Percentiles rank a stretch among this genome's conserved stretches.
Evolutionary conservation across 371 early-diverging fungal species (phyloP).

Genomic region (Mortierella sp.): DNA sequence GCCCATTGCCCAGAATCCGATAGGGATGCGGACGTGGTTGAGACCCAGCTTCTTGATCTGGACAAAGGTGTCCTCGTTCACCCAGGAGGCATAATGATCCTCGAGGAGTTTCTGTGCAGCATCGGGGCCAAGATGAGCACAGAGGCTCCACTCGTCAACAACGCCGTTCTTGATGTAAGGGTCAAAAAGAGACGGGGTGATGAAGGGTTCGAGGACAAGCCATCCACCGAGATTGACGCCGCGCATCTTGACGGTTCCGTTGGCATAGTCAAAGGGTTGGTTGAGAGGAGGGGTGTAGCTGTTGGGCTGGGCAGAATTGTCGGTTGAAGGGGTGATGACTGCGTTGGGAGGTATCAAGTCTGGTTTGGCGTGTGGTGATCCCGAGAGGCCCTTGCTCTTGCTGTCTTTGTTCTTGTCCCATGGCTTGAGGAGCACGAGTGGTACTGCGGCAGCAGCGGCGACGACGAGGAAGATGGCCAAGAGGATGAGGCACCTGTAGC

Average conservation of each 20-base stretch:
- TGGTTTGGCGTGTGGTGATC: not conserved
- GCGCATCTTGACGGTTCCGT: constrained; percentile 57
- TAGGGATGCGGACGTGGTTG: constrained; percentile 67
- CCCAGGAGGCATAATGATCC: constrained; percentile 63
- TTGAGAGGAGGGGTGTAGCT: constrained; percentile 38
- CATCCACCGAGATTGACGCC: constrained; percentile 79
- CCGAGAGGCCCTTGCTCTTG: not conserved
- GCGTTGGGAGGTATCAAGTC: not conserved
- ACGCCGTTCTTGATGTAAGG: constrained; percentile 41
- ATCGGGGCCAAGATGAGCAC: constrained; percentile 46
- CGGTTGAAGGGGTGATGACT: constrained; percentile 17
- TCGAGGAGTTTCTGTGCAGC: constrained; percentile 52
- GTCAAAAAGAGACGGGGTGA: constrained; percentile 60
- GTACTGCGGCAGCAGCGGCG: constrained; percentile 22
- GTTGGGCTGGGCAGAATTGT: constrained; percentile 36
- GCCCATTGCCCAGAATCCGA: constrained; percentile 65
- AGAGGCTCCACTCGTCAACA: constrained; percentile 67
- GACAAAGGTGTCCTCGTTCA: constrained; percentile 63
- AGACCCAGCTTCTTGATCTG: constrained; percentile 57
- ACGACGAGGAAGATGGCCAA: constrained; percentile 9
- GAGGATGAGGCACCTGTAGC: constrained; percentile 21
- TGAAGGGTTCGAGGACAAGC: constrained; percentile 72
- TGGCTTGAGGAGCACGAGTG: constrained; percentile 33
- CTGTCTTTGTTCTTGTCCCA: constrained; percentile 31
- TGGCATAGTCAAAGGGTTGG: constrained; percentile 48